phyloP scores from a whole-genome alignment of 73 alveolate genomes.

The Uronychia binucleata region DNA sequence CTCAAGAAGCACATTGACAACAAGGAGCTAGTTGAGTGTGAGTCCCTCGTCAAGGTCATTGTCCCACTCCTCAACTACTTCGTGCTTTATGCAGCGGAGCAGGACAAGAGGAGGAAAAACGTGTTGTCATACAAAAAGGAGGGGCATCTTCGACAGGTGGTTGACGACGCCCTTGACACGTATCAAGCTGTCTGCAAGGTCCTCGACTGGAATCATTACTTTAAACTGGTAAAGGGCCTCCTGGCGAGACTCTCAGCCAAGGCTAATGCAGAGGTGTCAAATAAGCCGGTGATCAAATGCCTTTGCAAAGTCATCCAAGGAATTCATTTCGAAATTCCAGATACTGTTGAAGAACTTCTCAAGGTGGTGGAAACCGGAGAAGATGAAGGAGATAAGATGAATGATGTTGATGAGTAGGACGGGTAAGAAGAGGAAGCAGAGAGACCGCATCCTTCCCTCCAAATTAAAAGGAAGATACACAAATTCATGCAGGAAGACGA shows the following conservation, averaged over 20 bases:
- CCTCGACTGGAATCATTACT: constrained; percentile 29
- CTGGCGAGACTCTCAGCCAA: neutral
- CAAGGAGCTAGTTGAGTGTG: neutral
- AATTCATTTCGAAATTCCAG: constrained; percentile 34
- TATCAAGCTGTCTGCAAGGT: constrained; percentile 5
- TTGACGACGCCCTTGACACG: constrained; percentile 32
- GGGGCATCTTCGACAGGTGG: constrained; percentile 8
- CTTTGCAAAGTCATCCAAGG: constrained; percentile 45
- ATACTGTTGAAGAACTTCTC: neutral
- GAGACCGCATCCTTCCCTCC: too few relatives aligned
- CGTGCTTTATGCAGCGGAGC: constrained; percentile 11
- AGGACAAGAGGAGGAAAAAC: constrained; percentile 11
- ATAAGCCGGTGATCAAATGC: constrained; percentile 34
- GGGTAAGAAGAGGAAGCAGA: constrained; percentile 8
- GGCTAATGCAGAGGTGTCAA: neutral
- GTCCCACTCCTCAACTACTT: constrained; percentile 33
- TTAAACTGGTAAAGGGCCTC: constrained; percentile 14
- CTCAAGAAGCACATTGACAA: neutral
- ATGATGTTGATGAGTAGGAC: constrained; percentile 4
- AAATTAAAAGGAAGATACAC: neutral
- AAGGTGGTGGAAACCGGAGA: neutral
- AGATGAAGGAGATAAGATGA: neutral
- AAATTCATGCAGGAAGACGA: neutral
- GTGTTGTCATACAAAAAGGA: constrained; percentile 12
- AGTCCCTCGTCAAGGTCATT: constrained; percentile 23